A percentile compares a stretch with the other conserved stretches of the same genome.
Evolutionary conservation across 805 yeast genomes (phyloP).

Genomic region (Yamadazyma akitaensis): DNA sequence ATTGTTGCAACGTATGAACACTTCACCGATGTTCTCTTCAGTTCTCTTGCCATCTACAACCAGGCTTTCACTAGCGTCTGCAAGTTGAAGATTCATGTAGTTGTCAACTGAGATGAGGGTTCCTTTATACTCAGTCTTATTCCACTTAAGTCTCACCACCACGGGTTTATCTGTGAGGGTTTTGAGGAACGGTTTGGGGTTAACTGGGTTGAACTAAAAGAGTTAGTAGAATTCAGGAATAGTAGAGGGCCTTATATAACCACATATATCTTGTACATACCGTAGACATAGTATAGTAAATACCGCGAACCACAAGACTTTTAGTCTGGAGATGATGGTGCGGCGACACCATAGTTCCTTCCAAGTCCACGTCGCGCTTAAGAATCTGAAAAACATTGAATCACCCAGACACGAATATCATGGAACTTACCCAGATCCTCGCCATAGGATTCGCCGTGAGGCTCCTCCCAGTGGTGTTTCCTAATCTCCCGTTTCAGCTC

Average conservation of each 20-base stretch:
- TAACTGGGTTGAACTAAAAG: conserved; percentile 56
- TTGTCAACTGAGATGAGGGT: conserved; percentile 75
- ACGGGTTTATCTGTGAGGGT: conserved; percentile 70
- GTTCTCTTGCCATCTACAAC: conserved; percentile 43
- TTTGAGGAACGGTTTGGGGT: conserved; percentile 87
- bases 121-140: conserved; percentile 84
- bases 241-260: background rate
- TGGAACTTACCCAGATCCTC: background rate
- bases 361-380: background rate
- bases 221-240: conserved; percentile 12
- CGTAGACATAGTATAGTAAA: background rate
- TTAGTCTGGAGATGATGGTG: no score
- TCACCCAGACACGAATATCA: background rate
- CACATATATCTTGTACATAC: background rate
- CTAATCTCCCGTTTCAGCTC: conserved; percentile 24
- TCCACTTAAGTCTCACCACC: conserved; percentile 83
- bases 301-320: background rate
- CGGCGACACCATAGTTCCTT: no score
- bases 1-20: conserved; percentile 87
- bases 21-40: conserved; percentile 56
- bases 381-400: background rate
- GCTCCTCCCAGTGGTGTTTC: conserved; percentile 32
- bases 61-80: conserved; percentile 48
- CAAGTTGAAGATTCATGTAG: conserved; percentile 85
- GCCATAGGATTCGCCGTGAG: conserved; percentile 31